These are phyloP conservation scores for Corchorus olitorius DNA, from an alignment of 345 rosid genomes.

Conservation along the genomic window DNA sequence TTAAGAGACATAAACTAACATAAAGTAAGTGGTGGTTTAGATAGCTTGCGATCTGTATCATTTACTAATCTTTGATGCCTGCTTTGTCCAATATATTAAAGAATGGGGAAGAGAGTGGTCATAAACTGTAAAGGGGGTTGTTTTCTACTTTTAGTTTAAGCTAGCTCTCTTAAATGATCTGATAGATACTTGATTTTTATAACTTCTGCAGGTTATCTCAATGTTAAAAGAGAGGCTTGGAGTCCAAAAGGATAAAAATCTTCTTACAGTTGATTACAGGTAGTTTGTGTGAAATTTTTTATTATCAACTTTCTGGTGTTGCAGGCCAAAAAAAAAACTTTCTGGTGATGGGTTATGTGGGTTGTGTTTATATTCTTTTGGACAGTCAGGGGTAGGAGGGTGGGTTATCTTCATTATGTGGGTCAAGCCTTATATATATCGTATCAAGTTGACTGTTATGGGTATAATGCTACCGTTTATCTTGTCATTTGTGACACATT, in stretches of 20 bases:
- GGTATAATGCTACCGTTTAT: neutral
- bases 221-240: slow-evolving; percentile 88
- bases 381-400: too few relatives aligned
- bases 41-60: neutral
- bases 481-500: too few relatives aligned
- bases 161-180: neutral
- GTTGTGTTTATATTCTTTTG: neutral
- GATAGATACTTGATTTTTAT: slow-evolving; percentile 17
- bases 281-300: slow-evolving; percentile 27
- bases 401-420: neutral
- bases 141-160: neutral
- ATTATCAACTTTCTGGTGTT: neutral
- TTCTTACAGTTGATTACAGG: slow-evolving; percentile 78
- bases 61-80: slow-evolving; percentile 7
- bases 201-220: slow-evolving; percentile 64
- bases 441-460: neutral
- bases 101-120: neutral
- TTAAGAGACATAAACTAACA: neutral
- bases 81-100: neutral
- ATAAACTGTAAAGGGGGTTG: neutral
- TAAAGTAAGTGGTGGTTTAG: neutral
- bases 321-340: too few relatives aligned
- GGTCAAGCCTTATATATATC: neutral
- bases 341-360: too few relatives aligned
- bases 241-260: slow-evolving; percentile 64